Conservation (phyloP, 2,329 filamentous ascomycete species). For the Diaporthe velutina region DNA sequence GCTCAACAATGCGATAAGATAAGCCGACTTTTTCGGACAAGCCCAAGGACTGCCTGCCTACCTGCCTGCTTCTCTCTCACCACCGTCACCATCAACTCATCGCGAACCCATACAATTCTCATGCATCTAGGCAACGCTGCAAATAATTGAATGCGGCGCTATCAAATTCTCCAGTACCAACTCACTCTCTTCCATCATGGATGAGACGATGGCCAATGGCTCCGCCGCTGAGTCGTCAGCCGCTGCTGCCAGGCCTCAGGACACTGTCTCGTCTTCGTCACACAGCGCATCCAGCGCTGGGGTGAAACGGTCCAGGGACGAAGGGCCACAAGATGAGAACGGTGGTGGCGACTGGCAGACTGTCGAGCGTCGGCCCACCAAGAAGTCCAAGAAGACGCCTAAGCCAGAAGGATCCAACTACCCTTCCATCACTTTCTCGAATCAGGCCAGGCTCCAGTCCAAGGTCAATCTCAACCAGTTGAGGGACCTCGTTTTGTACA, state of each 20-base stretch:
- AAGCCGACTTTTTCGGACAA: constrained; percentile 23
- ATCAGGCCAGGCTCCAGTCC: constrained; percentile 69
- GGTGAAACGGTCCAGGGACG: constrained; percentile 36
- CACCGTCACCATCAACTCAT: not conserved
- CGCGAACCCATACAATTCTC: not conserved
- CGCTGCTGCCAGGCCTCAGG: not conserved
- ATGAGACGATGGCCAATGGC: constrained; percentile 15
- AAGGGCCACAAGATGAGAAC: constrained; percentile 45
- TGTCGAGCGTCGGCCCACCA: constrained; percentile 59
- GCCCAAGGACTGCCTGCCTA: not conserved
- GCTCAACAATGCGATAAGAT: not conserved
- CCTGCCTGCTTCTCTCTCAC: not conserved
- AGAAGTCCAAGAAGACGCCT: constrained; percentile 73
- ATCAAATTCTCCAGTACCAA: not conserved
- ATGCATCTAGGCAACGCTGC: not conserved
- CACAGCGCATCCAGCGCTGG: constrained; percentile 36
- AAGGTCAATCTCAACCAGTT: constrained; percentile 74
- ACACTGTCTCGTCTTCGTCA: constrained; percentile 21
- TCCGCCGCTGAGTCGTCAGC: not conserved
- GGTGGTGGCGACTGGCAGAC: constrained; percentile 64
- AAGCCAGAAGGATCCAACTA: constrained; percentile 68
- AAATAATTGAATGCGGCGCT: not conserved
- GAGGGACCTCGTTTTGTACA: constrained; percentile 74
- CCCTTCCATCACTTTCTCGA: constrained; percentile 70
- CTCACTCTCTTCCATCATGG: not conserved